Evolutionary conservation across 2,329 filamentous ascomycete species (phyloP).

Genomic region (Calycina herbarum): DNA sequence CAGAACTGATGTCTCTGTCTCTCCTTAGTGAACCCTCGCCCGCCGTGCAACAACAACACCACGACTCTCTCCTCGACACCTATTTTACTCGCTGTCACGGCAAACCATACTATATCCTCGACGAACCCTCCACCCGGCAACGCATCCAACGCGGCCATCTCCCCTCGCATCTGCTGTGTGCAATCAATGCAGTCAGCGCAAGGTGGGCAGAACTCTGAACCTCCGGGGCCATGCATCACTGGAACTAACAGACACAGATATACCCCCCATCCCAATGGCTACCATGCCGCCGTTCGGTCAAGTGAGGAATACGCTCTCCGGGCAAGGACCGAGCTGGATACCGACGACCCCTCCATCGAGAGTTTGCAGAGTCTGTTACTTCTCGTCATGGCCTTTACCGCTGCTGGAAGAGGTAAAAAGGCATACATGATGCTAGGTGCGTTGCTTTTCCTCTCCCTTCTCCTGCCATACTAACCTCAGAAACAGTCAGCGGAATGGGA

Average conservation of each 20-base stretch:
- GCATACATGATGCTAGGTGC: constrained; percentile 83
- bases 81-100: constrained; percentile 80
- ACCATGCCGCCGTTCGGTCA: constrained; percentile 64
- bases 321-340: constrained; percentile 69
- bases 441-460: constrained; percentile 25
- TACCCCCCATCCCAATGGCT: constrained; percentile 64
- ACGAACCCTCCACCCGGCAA: constrained; percentile 74
- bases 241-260: constrained; percentile 53
- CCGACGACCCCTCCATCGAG: constrained; percentile 80
- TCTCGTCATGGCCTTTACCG: constrained; percentile 73
- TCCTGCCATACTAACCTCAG: background rate
- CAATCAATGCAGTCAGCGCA: constrained; percentile 62
- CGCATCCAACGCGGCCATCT: constrained; percentile 62
- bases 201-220: constrained; percentile 47
- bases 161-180: constrained; percentile 49
- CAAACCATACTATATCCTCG: constrained; percentile 79
- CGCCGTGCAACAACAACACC: constrained; percentile 52
- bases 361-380: constrained; percentile 74
- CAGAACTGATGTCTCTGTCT: background rate
- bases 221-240: background rate
- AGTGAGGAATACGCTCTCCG: constrained; percentile 73
- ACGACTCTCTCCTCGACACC: constrained; percentile 67
- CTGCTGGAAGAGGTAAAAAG: constrained; percentile 77
- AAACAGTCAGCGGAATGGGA: constrained; percentile 68
- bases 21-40: constrained; percentile 46